phyloP scores from a whole-genome alignment of 345 rosid genomes.

The Eucalyptus marginata region DNA sequence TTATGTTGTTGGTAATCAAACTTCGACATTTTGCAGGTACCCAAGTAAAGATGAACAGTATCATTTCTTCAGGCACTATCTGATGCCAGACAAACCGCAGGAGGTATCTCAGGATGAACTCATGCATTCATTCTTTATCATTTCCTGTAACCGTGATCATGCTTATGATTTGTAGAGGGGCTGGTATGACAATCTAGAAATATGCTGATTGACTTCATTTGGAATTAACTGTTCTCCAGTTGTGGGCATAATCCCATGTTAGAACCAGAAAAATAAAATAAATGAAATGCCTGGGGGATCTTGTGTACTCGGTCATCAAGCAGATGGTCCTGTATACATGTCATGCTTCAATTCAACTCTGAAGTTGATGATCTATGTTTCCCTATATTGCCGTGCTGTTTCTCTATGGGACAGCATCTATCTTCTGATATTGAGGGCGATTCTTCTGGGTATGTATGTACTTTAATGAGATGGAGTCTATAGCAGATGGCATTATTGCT shows the following conservation, averaged over 20 bases:
- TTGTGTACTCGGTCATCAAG: not conserved
- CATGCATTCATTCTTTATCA: not conserved
- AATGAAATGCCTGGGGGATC: not conserved
- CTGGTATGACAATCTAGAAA: not conserved
- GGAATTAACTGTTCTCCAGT: not conserved
- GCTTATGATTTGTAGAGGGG: not conserved
- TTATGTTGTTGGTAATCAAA: not conserved
- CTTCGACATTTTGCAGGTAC: conserved; percentile 30
- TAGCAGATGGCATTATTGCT: not conserved
- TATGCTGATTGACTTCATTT: not conserved
- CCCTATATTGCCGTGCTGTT: not conserved
- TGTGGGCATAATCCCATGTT: not conserved
- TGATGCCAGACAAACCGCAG: conserved; percentile 53
- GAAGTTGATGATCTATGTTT: not conserved
- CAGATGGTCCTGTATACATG: not conserved
- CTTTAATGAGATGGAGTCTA: not conserved
- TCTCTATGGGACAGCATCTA: not conserved
- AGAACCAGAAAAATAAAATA: not conserved
- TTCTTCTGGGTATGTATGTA: not conserved
- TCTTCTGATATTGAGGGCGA: not conserved
- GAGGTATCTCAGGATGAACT: conserved; percentile 22
- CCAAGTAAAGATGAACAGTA: conserved; percentile 77
- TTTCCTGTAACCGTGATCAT: not conserved
- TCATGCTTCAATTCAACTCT: not conserved
- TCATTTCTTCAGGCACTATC: conserved; percentile 81